These are phyloP conservation scores for Cynara cardunculus DNA, from an alignment of 129 eudicot species.

Conservation along the genomic window DNA sequence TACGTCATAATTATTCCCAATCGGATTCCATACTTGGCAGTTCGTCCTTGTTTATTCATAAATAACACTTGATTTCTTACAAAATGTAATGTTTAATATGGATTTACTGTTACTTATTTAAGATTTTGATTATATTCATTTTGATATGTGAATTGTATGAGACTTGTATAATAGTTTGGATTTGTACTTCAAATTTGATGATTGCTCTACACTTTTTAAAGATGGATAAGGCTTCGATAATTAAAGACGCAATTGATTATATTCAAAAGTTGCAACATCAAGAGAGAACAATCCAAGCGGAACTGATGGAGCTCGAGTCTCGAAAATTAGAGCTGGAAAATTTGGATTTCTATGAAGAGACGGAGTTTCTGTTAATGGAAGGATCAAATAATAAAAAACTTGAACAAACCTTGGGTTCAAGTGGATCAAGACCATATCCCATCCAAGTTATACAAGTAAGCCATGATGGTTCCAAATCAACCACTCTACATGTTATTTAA, in stretches of 20 bases:
- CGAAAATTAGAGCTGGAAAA: conserved; percentile 11
- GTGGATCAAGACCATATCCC: conserved; percentile 37
- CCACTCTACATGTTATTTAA: neutral
- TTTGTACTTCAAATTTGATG: neutral
- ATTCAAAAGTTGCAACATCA: conserved; percentile 58
- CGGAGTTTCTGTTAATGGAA: neutral
- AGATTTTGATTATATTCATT: neutral
- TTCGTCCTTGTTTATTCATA: neutral
- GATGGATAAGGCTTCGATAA: conserved; percentile 94
- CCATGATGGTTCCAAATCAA: neutral
- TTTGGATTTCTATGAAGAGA: conserved; percentile 29
- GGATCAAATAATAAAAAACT: conserved; percentile 41
- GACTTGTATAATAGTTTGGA: neutral
- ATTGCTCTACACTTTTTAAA: conserved; percentile 5
- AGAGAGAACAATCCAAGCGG: conserved; percentile 51
- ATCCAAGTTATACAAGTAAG: conserved; percentile 71
- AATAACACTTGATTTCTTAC: neutral
- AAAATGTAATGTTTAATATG: neutral
- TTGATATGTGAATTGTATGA: neutral
- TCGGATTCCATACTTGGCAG: neutral
- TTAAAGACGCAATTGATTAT: conserved; percentile 76
- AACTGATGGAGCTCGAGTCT: conserved; percentile 52
- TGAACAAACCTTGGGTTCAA: conserved; percentile 84
- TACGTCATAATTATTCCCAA: neutral
- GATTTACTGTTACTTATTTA: neutral